Evolutionary conservation across 2,329 filamentous ascomycete species (phyloP).

Genomic region (Arachnopeziza araneosa): DNA sequence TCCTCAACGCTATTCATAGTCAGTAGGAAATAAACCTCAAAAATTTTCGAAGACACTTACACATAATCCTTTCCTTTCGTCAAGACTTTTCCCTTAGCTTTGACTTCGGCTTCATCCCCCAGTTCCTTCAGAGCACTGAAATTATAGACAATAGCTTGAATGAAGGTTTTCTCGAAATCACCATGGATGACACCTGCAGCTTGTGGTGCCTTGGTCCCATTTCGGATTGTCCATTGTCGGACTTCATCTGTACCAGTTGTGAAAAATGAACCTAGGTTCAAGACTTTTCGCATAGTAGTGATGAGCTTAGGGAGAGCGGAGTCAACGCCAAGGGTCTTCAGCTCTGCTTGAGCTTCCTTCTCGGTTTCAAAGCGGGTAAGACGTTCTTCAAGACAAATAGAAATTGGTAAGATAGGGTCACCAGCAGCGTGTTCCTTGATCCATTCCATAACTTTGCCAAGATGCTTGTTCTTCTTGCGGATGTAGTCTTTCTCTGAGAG

Average conservation of each 20-base stretch:
- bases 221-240: conserved; percentile 95
- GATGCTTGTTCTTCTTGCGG: conserved; percentile 99
- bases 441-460: conserved; percentile 91
- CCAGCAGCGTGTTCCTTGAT: conserved; percentile 84
- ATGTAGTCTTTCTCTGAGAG: conserved; percentile 95
- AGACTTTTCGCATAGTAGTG: conserved; percentile 82
- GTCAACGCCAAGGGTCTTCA: conserved; percentile 46
- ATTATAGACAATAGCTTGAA: conserved; percentile 94
- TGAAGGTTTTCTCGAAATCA: conserved; percentile 99
- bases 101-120: conserved; percentile 82
- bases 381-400: conserved; percentile 88
- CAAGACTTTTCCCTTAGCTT: conserved; percentile 92
- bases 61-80: conserved; percentile 99
- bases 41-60: neutral
- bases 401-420: conserved; percentile 90
- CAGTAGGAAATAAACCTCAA: neutral
- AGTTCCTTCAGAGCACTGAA: conserved; percentile 74
- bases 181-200: conserved; percentile 97
- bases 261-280: conserved; percentile 94
- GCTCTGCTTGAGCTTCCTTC: conserved; percentile 1
- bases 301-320: conserved; percentile 91
- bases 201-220: conserved; percentile 93
- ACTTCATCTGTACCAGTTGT: conserved; percentile 94
- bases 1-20: conserved; percentile 38
- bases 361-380: conserved; percentile 61